Conservation (phyloP, 2,329 filamentous ascomycete species). For the Fusarium odoratissimum region DNA sequence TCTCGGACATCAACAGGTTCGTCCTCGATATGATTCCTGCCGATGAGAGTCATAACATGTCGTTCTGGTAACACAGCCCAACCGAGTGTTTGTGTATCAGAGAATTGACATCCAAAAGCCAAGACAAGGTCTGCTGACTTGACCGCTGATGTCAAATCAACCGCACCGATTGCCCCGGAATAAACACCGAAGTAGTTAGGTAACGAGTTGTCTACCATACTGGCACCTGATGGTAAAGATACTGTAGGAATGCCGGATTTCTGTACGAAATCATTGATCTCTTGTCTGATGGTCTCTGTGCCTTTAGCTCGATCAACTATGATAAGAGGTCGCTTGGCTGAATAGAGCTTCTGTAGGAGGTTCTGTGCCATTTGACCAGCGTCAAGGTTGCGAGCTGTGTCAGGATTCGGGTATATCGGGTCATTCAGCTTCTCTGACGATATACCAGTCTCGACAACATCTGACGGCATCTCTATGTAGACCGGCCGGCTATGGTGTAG, state of each 20-base stretch:
- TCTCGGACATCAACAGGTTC: not conserved
- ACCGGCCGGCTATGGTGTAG: not conserved
- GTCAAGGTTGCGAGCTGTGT: rapidly evolving
- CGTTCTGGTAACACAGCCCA: not conserved
- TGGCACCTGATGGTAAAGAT: not conserved
- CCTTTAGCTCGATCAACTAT: not conserved
- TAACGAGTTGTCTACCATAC: constrained; percentile 2
- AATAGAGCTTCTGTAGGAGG: not conserved
- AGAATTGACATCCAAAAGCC: constrained; percentile 16
- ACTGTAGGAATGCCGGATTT: not conserved
- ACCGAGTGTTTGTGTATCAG: constrained; percentile 27
- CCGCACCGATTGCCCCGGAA: not conserved
- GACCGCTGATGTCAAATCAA: not conserved
- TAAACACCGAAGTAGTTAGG: constrained; percentile 17
- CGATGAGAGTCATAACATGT: not conserved
- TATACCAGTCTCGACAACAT: not conserved
- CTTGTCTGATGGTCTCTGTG: not conserved
- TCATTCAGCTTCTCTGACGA: not conserved
- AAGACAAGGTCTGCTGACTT: constrained; percentile 14
- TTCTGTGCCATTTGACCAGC: rapidly evolving
- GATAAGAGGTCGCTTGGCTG: not conserved
- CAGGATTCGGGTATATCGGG: not conserved
- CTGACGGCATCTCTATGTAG: constrained; percentile 16
- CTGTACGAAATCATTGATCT: not conserved
- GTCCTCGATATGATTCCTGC: not conserved